Evolutionary conservation across 2,329 filamentous ascomycete species (phyloP), one percentile per base, ranked within the genome.

Genomic region (Leptosphaerulina australis): DNA sequence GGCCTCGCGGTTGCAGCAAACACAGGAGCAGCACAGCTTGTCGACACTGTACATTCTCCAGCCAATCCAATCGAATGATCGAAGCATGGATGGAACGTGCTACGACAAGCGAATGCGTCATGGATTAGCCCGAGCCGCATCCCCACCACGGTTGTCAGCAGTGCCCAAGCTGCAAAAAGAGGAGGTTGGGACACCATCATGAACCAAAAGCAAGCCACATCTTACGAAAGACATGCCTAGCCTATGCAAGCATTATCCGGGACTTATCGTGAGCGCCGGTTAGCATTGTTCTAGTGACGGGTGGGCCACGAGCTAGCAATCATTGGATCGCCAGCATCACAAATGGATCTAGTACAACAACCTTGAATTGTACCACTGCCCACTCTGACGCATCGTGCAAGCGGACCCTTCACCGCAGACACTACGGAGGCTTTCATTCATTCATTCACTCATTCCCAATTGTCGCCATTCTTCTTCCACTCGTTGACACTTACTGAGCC

Each of bases 241-340:
- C 33, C 22, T 15, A 11, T 5, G 2, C 36, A 48, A 41, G 44
- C 44, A 48, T 10, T 12, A 11, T 25, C 36, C 29, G 29, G 24
- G 14, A 8, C 12, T 39, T 48, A 36, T 48, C 35, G 44, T 11
- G 20, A 28, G 22, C 10, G 44, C 31, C 22, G 7, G n/a, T 29
- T 45, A 36, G 41, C 9, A 26, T 33, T 50, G 39, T 39, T 50
- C 44, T 30, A 41, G 31, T 51, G 28, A 17, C 17, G 29, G 15
- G 40, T 45, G 40, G 48, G 41, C 30, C 47, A 8, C 18, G 24
- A 9, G 40, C 22, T 36, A 29, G 24, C 34, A 26, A 30, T 14
- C n/a, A 51, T 45, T 36, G 48, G 48, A 34, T 44, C 29, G 41
- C 39, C 40, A 36, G 48, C 34, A 44, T 25, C 47, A 40, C 44